Base-by-base conservation (phyloP, 2,329 filamentous ascomycete species). In the Colletotrichum spinosum region DNA sequence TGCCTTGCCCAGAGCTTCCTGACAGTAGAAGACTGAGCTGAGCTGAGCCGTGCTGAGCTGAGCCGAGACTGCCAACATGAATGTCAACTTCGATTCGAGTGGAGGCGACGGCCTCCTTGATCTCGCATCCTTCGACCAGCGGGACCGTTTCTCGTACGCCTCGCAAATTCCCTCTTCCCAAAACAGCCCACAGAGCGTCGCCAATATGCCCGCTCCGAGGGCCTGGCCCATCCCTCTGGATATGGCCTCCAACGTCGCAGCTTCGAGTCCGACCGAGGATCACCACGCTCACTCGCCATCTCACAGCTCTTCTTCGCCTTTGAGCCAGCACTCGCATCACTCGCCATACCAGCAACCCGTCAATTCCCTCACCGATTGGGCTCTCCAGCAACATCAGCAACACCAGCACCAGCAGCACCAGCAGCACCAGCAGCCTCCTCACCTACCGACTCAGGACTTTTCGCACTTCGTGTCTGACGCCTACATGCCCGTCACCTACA, bases 91-190 rank as follows among this genome's bases (percentile, higher is more conserved):
- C 80, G 84, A 84, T 78, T 74, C 80, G 75, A 80, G 81, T 75
- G 82, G 81, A 78, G 83, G 82, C 77, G 86, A 89, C 77, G 85
- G 82, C 75, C 83, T 90, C 74, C 75, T 90, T 74, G 87, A 89
- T 74, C 81, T 89, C 74, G 83, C 79, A 71, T 66, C 63, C n/a
- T 89, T 84, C 79, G 85, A 89, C 75, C 83, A 83, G 73, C 82
- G 84, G 78, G 82, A 86, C 70, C 83, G 83, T 74, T 86, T 86
- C 73, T 81, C 84, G 69, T 82, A 81, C 77, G 81, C 80, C 56
- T 80, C 80, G 76, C 70, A 78, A 76, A 69, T 78, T 77, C 64
- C 65, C 42, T 68, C 67, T 13, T 64, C 65, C 57, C 65, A 69
- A 51, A 68, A 58, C 41, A 69, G 67, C 53, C 67, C 67, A 33